phyloP scores from a whole-genome alignment of 352 stramenopile species.

The Pythium aquatile region DNA sequence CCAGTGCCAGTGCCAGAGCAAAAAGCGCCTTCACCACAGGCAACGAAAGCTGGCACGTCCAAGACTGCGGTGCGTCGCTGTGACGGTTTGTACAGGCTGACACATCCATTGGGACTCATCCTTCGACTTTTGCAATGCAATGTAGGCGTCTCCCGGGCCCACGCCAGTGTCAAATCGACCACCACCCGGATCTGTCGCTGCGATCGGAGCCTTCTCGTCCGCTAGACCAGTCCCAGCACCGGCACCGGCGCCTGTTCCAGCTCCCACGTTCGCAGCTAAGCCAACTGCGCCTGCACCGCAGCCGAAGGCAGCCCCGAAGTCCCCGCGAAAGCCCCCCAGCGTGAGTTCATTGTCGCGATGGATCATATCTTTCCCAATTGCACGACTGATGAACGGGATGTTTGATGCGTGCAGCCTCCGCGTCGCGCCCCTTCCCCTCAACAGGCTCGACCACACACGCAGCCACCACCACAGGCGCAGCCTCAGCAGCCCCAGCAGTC shows the following conservation, averaged over 20 bases:
- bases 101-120: not conserved
- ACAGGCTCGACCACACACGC: not conserved
- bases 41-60: not conserved
- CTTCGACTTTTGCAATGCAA: not conserved
- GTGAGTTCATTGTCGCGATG: not conserved
- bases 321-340: not conserved
- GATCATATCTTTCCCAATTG: not conserved
- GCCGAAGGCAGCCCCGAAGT: not conserved
- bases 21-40: conserved; percentile 9
- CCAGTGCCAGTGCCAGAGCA: not conserved
- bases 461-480: not conserved
- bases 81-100: not conserved
- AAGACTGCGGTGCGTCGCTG: not conserved
- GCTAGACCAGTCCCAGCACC: not conserved
- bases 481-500: not conserved
- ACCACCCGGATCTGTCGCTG: not conserved
- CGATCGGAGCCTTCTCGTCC: not conserved
- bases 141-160: not conserved
- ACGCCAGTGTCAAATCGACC: not conserved
- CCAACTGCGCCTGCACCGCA: not conserved
- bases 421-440: not conserved
- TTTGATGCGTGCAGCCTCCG: not conserved
- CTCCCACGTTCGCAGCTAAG: not conserved
- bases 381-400: not conserved
- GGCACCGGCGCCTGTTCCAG: not conserved